Evolutionary conservation across 495 filamentous ascomycete species (phyloP).

Genomic region (Saxophila tyrrhenica): DNA sequence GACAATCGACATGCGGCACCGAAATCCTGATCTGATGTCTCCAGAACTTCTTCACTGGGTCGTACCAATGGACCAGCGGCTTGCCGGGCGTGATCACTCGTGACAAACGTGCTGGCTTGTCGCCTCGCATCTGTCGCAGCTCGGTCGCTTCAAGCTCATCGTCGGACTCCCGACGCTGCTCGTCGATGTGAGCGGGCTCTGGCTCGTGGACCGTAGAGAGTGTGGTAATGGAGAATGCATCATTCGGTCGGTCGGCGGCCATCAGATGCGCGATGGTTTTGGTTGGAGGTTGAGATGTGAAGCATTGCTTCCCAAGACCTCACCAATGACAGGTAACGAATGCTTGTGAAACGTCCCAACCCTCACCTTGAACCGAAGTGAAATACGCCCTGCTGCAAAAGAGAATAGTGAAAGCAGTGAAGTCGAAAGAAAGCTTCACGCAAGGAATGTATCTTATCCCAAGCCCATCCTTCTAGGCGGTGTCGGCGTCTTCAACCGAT

Average conservation of each 20-base stretch:
- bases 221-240: background rate
- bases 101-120: background rate
- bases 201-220: background rate
- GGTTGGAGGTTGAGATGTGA: background rate
- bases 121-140: conserved; percentile 3
- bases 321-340: no score
- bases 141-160: conserved; percentile 20
- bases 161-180: background rate
- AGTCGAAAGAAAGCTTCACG: background rate
- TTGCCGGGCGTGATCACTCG: background rate
- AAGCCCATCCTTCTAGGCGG: no score
- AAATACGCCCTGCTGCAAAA: no score
- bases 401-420: no score
- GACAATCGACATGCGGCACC: conserved; percentile 34
- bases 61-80: conserved; percentile 19
- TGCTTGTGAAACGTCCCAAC: no score
- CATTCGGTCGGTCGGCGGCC: background rate
- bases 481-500: no score
- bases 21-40: conserved; percentile 33
- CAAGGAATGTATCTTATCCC: background rate
- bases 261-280: background rate
- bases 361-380: no score
- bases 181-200: conserved; percentile 8
- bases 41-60: conserved; percentile 33
- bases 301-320: no score